Base-by-base conservation (phyloP, 2,329 filamentous ascomycete species). In the Xylaria sp. region DNA sequence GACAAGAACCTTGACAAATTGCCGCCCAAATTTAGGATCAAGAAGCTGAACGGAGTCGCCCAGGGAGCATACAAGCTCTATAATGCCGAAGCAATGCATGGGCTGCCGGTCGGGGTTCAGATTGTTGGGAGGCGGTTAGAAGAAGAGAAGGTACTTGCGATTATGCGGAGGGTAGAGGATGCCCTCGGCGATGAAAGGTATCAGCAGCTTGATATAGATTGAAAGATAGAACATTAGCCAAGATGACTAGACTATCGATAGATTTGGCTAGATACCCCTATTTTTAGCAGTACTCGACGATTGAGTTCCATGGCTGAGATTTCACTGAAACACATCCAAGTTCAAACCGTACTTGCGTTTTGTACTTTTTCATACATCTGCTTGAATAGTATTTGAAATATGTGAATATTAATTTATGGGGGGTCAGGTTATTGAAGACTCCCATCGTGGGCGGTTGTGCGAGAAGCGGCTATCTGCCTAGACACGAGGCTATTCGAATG, bases 41-140 rank as follows among this genome's bases (percentile, higher is more conserved):
- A 77, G 51, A 83, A 83, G 50, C 78, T 93, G 46, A 94, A 96
- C 62, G 88, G 89, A 2, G 85, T 97, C 7, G 91, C 91, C 0
- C 80, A 80, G 53, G 91, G 92, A 2, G 92, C 91, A 0, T 96
- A 94, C 72, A 91, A 89, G 72, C 81, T 91, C 63, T 97, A 97
- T 69, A 85, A 97, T 69, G 86, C 91, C 0, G 74, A 78, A 13
- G 85, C 84, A 54, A 97, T 97, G 92, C 87, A 91, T 43, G 92
- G 92, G 0, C 76, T 97, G 39, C 93, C 93, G 0, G 91, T 96
- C 0, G 92, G 85, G 0, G 86, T 97, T 7, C 92, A 96, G 72
- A 79, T 96, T 20, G 87, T 96, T 0, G 91, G 91, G 0, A 79
- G 88, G 39, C 79, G 91, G 34, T 74, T 95, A 64, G 87, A 94